phyloP scores from a whole-genome alignment of 805 yeast genomes.

The Metschnikowia henanensis region DNA sequence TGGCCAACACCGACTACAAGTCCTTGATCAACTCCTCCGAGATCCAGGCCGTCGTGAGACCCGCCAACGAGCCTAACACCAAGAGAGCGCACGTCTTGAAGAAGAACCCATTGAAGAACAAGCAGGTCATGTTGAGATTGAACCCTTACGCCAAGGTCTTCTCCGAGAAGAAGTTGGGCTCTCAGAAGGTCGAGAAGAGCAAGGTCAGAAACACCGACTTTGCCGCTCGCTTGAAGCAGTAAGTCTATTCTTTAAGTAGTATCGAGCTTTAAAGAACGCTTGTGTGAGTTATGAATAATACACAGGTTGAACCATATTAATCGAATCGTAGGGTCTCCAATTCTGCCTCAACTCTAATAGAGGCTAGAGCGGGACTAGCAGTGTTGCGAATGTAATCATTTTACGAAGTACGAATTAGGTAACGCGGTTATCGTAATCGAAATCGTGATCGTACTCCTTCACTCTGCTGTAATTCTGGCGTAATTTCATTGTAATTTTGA shows the following conservation, averaged over 20 bases:
- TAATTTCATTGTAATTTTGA: no score
- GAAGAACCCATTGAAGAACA: slow-evolving; percentile 92
- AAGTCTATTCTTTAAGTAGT: slow-evolving; percentile 15
- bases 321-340: background rate
- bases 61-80: slow-evolving; percentile 92
- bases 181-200: slow-evolving; percentile 68
- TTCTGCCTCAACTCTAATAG: background rate
- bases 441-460: no score
- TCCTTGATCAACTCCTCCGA: slow-evolving; percentile 99
- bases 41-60: slow-evolving; percentile 95
- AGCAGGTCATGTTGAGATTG: slow-evolving; percentile 95
- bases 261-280: background rate
- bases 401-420: no score
- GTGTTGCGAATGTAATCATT: no score
- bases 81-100: slow-evolving; percentile 98
- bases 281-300: slow-evolving; percentile 12
- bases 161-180: slow-evolving; percentile 87
- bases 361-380: no score
- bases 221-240: slow-evolving; percentile 60
- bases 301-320: slow-evolving; percentile 1
- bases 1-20: slow-evolving; percentile 93
- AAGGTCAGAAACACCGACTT: slow-evolving; percentile 69
- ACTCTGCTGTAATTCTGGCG: no score
- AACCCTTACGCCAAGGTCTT: slow-evolving; percentile 99
- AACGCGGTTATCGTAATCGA: no score